phyloP scores from a whole-genome alignment of 148 eudicot species.

The Agrostemma githago region DNA sequence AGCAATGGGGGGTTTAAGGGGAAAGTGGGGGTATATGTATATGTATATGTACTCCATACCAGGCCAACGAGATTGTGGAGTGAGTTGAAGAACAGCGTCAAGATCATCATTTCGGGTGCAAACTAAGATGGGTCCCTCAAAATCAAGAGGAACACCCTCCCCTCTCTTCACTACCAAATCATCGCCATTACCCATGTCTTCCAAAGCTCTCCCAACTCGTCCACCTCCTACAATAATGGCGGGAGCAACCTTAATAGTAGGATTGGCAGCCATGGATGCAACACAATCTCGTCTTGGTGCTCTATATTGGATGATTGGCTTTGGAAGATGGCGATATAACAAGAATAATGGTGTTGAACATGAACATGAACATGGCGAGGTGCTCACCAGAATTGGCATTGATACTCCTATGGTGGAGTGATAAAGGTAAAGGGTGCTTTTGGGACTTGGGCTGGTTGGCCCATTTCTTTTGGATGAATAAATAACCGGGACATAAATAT shows the following conservation, averaged over 20 bases:
- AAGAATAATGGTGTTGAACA: constrained; percentile 15
- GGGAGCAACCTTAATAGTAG: constrained; percentile 43
- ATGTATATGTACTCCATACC: constrained; percentile 38
- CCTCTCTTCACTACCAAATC: constrained; percentile 81
- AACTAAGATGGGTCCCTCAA: constrained; percentile 79
- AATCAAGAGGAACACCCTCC: constrained; percentile 70
- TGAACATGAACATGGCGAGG: neutral
- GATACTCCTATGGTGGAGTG: no score
- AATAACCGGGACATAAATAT: no score
- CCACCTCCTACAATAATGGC: constrained; percentile 92
- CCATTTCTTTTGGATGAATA: no score
- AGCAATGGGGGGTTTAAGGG: no score
- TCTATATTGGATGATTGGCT: constrained; percentile 22
- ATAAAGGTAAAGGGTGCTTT: no score
- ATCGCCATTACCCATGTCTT: constrained; percentile 72
- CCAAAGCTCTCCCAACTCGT: constrained; percentile 74
- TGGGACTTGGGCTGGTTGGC: no score
- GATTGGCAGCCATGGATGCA: constrained; percentile 25
- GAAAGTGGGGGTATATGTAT: neutral
- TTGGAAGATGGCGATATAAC: constrained; percentile 21
- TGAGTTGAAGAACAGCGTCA: constrained; percentile 76
- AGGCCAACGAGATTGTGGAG: constrained; percentile 77
- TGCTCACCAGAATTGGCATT: no score
- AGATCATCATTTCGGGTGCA: constrained; percentile 95
- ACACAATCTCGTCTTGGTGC: constrained; percentile 5